Evolutionary conservation across 768 basidiomycete genomes (phyloP), one percentile per base, ranked within the genome.

Genomic region (Butyriboletus loyo): DNA sequence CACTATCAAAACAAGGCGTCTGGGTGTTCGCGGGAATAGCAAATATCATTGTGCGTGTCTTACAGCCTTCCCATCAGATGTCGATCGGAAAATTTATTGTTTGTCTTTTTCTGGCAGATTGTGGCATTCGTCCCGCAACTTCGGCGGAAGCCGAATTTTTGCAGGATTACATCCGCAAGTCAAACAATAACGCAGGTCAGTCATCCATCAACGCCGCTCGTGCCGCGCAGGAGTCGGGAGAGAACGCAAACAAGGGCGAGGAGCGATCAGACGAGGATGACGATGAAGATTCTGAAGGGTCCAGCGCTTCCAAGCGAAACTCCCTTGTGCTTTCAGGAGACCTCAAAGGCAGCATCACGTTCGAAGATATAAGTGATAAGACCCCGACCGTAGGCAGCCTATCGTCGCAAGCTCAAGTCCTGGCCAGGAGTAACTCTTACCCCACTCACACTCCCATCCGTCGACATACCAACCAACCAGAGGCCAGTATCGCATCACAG

Each of bases 11-110:
- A 96, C 94, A 46, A 80, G 94, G 60, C 87, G 94, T 53, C 73
- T 97, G 54, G 94, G 94, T 54, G 92, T 92, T 53, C 77, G 94
- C 72, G 93, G 93, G 46, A 94, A 96, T 76, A 92, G 89, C 75
- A 95, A 94, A 79, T 96, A 96, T 73, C 92, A 95, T 72, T 96
- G 91, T 92, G 59, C 59, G 86, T 77, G 58, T 62, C 66, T 62
- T 63, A 54, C 49, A 50, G 67, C 70, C 62, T 67, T 68, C 60
- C 60, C 59, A 62, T 66, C 64, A 71, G 54, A 59, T 55, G 51
- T 13, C 63, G 66, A 69, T 70, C 66, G 59, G 62, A 58, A 58
- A 55, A 38, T 62, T 60, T 66, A 55, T 59, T 59, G 32, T 70
- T 70, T 62, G 46, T 56, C 63, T 61, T 59, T 61, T 58, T 40